Conservation (phyloP, 2,329 filamentous ascomycete genomes). For the Colletotrichum lupini region DNA sequence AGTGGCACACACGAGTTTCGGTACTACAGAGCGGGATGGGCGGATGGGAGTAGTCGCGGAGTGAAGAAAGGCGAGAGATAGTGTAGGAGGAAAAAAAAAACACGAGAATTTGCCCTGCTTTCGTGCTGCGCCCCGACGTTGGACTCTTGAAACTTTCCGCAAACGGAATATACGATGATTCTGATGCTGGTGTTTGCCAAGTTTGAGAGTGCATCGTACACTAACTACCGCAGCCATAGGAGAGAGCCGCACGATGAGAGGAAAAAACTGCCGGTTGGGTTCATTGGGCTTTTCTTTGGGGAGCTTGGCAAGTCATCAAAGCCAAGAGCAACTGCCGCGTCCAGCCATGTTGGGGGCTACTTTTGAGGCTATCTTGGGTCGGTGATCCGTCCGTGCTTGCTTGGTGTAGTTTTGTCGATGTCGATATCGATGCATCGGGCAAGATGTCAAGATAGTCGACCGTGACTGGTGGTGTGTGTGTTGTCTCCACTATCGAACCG, state of each 20-base stretch:
- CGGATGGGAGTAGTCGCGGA: background rate
- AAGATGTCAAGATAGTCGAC: background rate
- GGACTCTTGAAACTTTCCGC: background rate
- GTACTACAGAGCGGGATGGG: background rate
- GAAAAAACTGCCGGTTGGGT: background rate
- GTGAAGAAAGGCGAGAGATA: too few species aligned
- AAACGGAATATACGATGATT: constrained; percentile 3
- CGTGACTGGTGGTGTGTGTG: background rate
- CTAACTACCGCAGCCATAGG: background rate
- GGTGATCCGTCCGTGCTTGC: background rate
- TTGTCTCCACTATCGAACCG: background rate
- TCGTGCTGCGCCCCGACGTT: background rate
- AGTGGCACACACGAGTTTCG: background rate
- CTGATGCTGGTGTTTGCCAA: background rate
- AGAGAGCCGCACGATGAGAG: background rate
- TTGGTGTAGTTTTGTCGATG: background rate
- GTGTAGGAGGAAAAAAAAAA: too few species aligned
- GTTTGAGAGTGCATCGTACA: background rate
- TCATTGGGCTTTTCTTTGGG: background rate
- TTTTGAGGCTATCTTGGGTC: background rate
- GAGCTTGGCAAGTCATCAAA: background rate
- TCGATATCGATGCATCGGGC: background rate
- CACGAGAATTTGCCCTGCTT: background rate
- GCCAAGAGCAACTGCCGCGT: background rate
- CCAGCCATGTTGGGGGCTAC: background rate